A percentile compares a stretch with the other conserved stretches of the same genome.
Evolutionary conservation across 495 filamentous ascomycete genomes (phyloP).

Genomic region (Glarea lozoyensis): DNA sequence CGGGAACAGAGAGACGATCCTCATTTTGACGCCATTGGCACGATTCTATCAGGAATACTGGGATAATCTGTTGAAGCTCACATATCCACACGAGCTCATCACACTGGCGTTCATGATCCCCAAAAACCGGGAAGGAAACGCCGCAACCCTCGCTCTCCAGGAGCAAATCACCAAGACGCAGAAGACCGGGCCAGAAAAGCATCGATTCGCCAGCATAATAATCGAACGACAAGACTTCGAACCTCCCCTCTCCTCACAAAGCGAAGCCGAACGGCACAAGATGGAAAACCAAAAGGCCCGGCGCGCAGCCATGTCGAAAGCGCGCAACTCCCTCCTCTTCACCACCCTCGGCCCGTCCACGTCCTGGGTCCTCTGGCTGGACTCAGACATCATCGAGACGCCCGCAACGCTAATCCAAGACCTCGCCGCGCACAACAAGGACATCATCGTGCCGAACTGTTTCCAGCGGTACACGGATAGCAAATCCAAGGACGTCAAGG

Average conservation of each 20-base stretch:
- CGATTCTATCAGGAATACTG: constrained; percentile 92
- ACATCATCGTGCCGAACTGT: constrained; percentile 91
- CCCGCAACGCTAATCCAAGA: constrained; percentile 85
- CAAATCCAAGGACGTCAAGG: constrained; percentile 56
- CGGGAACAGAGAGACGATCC: constrained; percentile 71
- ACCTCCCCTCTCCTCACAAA: constrained; percentile 67
- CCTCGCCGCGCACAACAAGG: constrained; percentile 74
- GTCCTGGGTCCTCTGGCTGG: constrained; percentile 94
- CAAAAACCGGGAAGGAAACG: constrained; percentile 79
- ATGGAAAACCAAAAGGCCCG: constrained; percentile 78
- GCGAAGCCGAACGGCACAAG: constrained; percentile 83
- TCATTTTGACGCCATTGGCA: constrained; percentile 87
- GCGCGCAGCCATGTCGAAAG: constrained; percentile 83
- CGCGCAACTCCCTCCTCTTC: constrained; percentile 88
- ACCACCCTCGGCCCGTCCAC: constrained; percentile 93
- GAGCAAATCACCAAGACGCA: constrained; percentile 78
- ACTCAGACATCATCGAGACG: constrained; percentile 86
- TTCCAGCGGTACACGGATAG: constrained; percentile 79
- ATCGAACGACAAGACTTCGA: constrained; percentile 96
- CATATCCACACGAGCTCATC: constrained; percentile 89
- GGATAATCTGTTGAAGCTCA: constrained; percentile 80
- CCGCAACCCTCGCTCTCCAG: constrained; percentile 72
- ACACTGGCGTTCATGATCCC: constrained; percentile 95
- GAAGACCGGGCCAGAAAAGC: constrained; percentile 58
- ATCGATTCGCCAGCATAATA: constrained; percentile 82